Base-by-base conservation (phyloP, 768 basidiomycete species). In the Tricholoma flavovirens region DNA sequence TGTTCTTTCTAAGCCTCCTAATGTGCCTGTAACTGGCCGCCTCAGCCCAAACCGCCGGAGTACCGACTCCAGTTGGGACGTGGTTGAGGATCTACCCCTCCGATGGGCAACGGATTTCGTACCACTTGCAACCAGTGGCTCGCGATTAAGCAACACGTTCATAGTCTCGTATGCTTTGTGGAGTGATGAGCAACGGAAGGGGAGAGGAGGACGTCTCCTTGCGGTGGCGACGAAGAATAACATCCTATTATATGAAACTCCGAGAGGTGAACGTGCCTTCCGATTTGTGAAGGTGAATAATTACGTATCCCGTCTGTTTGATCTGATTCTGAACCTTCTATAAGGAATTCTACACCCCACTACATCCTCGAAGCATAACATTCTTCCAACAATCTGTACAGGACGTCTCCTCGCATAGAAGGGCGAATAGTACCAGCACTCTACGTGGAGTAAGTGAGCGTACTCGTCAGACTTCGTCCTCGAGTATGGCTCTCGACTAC, bases 91-190 rank as follows among this genome's bases (percentile, higher is more conserved):
- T 48, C 71, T 88, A 8, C 87, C 89, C 1, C 63, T 92, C 45
- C 81, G 88, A 30, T 93, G 91, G 91, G 88, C 90, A n/a, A 87
- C 86, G 0, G 91, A 93, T 67, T 93, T 81, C 64, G 87, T 90
- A 2, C 84, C 88, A 0, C 78, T 93, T n/a, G 88, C 88, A 4
- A 70, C 79, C 2, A 69, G 78, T 22, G 82, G 86, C 2, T 88
- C 89, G 22, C 77, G 88, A 45, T 70, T 92, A 43, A 71, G 76
- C 24, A 80, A 77, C 55, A 62, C 76, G 1, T 80, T 82, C 2
- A 83, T 90, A 12, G 62, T 82, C 21, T 83, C 79, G 4, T 93
- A 87, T 65, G 82, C 87, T 8, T 70, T 90, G 3, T 90, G 84
- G 84, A 75, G 74, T 33, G 82, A 87, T 30, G 83, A 84, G 2